Base-by-base conservation (phyloP, 2,329 filamentous ascomycete genomes). In the Fusarium buharicum region DNA sequence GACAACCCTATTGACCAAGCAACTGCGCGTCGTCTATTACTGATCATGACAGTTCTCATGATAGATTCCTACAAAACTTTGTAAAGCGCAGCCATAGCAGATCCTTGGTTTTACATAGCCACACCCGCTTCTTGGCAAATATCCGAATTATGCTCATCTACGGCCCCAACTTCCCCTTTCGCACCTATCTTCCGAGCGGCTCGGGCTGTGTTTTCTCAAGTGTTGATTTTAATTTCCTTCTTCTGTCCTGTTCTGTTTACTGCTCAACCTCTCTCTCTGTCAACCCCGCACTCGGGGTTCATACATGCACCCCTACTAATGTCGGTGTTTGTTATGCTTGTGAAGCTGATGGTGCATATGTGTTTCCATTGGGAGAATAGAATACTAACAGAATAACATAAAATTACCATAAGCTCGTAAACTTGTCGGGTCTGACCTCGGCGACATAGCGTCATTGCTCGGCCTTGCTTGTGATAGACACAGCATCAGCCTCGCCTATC, bases 401-500 rank as follows among this genome's bases (percentile, higher is more conserved):
- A 33, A 17, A 33, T 18, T 53, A 17, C 3, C 28, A 43, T 62
- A 59, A 40, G 30, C 22, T 45, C 3, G 30, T 33, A 14, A 28
- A 37, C 8, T 11, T 10, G 28, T 17, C 4, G 13, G n/a, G 7
- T 22, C 64, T 28, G 51, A 58, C 61, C 61, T 65, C 61, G 61
- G 61, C 56, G 60, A 43, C 37, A 28, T 34, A 45, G 50, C 31
- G 41, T 44, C 46, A 31, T 41, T 44, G 17, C 54, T 64, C 46
- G 61, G 55, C 31, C 27, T 64, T 64, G 61, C 61, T 62, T 62
- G 61, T 64, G 61, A 64, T 58, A 39, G 20, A 59, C 34, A 43
- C 14, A 31, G 20, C 31, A 37, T 28, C 40, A 28, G 50, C 40
- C 50, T 49, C 40, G 31, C 24, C 22, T 24, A 9, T 33, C 34